Conservation (phyloP, 1,139 yeast species). For the Suhomyces terraborum region DNA sequence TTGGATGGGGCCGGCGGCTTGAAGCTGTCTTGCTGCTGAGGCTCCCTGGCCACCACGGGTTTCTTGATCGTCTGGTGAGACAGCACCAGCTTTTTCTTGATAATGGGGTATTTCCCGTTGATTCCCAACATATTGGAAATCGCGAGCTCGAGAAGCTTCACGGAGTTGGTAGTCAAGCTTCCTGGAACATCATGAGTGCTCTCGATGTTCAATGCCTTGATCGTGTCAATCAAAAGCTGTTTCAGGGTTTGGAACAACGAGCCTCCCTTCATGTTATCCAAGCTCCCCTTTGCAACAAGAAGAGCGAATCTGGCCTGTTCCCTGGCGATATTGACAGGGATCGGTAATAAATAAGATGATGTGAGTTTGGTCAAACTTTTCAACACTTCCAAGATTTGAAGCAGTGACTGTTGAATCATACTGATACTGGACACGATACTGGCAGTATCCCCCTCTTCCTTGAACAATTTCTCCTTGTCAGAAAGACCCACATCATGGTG, state of each 20-base stretch:
- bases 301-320: slow-evolving; percentile 68
- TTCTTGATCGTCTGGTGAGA: slow-evolving; percentile 26
- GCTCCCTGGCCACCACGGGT: slow-evolving; percentile 14
- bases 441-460: slow-evolving; percentile 28
- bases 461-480: slow-evolving; percentile 37
- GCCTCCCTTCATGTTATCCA: slow-evolving; percentile 85
- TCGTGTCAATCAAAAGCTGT: slow-evolving; percentile 50
- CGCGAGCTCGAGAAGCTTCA: slow-evolving; percentile 57
- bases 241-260: slow-evolving; percentile 73
- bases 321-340: slow-evolving; percentile 73
- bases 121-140: slow-evolving; percentile 53
- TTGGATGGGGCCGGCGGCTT: slow-evolving; percentile 6
- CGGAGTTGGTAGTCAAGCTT: slow-evolving; percentile 56
- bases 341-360: slow-evolving; percentile 51
- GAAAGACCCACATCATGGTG: slow-evolving; percentile 50
- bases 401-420: slow-evolving; percentile 74
- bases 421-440: slow-evolving; percentile 52
- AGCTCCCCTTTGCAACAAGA: slow-evolving; percentile 73
- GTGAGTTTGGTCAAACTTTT: slow-evolving; percentile 46
- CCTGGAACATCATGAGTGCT: slow-evolving; percentile 60
- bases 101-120: slow-evolving; percentile 15
- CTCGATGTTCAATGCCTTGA: slow-evolving; percentile 52
- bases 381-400: slow-evolving; percentile 62
- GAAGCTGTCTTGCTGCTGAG: slow-evolving; percentile 7
- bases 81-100: slow-evolving; percentile 23